phyloP scores from a whole-genome alignment of 306 rosid species.

The Pyrus communis region DNA sequence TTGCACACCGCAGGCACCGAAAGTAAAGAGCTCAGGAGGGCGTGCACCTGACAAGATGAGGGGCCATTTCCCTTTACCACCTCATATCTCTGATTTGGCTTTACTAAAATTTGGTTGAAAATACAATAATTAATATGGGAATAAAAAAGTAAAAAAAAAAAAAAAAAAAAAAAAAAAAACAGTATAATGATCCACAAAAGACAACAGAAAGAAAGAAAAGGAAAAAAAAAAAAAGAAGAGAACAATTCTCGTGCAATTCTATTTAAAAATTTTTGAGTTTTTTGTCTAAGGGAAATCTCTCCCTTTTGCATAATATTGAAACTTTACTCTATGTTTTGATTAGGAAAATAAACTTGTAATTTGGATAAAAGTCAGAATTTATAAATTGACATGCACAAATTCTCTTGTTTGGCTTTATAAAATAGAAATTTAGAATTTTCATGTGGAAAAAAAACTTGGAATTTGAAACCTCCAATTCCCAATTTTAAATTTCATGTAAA shows the following conservation, averaged over 20 bases:
- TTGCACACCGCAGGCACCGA: background rate
- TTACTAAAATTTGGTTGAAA: background rate
- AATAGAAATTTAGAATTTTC: no score
- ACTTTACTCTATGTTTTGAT: no score
- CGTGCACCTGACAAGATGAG: background rate
- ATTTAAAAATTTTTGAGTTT: background rate
- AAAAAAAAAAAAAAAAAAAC: background rate
- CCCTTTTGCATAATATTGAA: background rate
- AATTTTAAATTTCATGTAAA: no score
- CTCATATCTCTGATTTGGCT: background rate
- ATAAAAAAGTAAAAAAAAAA: background rate
- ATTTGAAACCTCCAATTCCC: no score
- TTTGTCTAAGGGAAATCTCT: background rate
- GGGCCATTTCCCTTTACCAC: background rate
- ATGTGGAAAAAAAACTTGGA: no score
- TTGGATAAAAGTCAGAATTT: no score
- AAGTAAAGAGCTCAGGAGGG: background rate
- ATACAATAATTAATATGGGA: background rate
- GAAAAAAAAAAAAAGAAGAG: background rate
- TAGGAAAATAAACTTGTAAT: no score
- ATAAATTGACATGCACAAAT: no score
- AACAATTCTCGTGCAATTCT: background rate
- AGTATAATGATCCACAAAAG: background rate
- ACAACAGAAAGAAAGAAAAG: background rate
- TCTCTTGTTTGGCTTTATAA: no score